Conservation (phyloP, 129 eudicot genomes). For the Flaveria brownii region DNA sequence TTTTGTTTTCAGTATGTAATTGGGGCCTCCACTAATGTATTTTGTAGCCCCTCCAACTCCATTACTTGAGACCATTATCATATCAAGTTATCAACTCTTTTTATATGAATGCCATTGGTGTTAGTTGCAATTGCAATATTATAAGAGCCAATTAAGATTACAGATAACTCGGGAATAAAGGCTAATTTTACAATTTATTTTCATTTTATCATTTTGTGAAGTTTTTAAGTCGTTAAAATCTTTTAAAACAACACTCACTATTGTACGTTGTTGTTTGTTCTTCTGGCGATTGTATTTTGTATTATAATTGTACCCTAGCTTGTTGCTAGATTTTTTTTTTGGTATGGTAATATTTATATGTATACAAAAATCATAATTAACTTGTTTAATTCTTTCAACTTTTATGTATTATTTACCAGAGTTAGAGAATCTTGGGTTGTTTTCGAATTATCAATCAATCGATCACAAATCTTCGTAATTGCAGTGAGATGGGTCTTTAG, state of each 20-base stretch:
- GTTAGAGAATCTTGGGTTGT: background rate
- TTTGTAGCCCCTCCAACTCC: conserved; percentile 27
- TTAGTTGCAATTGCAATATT: conserved; percentile 19
- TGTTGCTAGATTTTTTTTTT: too few species aligned
- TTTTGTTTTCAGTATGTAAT: conserved; percentile 21
- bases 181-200: background rate
- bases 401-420: background rate
- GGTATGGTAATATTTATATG: too few species aligned
- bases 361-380: too few species aligned
- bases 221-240: background rate
- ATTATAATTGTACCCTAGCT: too few species aligned
- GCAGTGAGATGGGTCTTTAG: background rate
- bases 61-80: conserved; percentile 33
- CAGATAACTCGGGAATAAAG: conserved; percentile 6
- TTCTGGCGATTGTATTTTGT: too few species aligned
- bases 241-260: background rate
- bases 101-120: background rate
- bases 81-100: conserved; percentile 13
- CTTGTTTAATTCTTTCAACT: background rate
- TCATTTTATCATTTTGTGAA: background rate
- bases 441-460: background rate
- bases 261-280: too few species aligned
- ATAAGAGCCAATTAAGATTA: conserved; percentile 6
- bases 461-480: background rate
- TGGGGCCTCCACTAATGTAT: conserved; percentile 32